These are phyloP conservation scores for Theobroma grandiflorum DNA, from an alignment of 441 rosid genomes.

Conservation along the genomic window DNA sequence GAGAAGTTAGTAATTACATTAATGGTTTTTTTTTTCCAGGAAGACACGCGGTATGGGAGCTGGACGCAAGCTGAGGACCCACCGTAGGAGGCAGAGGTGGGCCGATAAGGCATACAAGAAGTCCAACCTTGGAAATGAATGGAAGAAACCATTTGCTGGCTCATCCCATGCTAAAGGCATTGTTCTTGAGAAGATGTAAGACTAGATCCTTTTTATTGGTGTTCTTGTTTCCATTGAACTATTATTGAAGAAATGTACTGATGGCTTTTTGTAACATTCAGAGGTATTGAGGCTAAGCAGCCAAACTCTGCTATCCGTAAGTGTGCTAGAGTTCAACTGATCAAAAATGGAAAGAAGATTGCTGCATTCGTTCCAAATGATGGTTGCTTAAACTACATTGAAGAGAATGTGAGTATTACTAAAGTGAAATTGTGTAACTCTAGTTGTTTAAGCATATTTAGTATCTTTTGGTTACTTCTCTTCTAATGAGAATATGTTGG, in stretches of 20 bases:
- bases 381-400: slow-evolving; percentile 71
- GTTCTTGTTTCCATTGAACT: background rate
- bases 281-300: slow-evolving; percentile 73
- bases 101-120: slow-evolving; percentile 64
- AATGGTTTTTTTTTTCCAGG: slow-evolving; percentile 27
- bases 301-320: slow-evolving; percentile 70
- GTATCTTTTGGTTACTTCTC: background rate
- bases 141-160: slow-evolving; percentile 69
- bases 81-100: slow-evolving; percentile 57
- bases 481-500: background rate
- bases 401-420: slow-evolving; percentile 50
- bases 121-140: slow-evolving; percentile 57
- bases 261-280: slow-evolving; percentile 24
- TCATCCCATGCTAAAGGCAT: slow-evolving; percentile 74
- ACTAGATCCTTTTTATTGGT: background rate
- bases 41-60: slow-evolving; percentile 76
- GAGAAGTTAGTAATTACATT: background rate
- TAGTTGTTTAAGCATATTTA: background rate
- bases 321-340: slow-evolving; percentile 68
- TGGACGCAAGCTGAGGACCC: slow-evolving; percentile 55
- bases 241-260: background rate
- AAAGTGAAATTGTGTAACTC: background rate
- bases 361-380: slow-evolving; percentile 73
- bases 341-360: slow-evolving; percentile 69
- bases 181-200: slow-evolving; percentile 63